Evolutionary conservation across 1,284 basidiomycete genomes (phyloP).

Genomic region (Trametes pubescens): DNA sequence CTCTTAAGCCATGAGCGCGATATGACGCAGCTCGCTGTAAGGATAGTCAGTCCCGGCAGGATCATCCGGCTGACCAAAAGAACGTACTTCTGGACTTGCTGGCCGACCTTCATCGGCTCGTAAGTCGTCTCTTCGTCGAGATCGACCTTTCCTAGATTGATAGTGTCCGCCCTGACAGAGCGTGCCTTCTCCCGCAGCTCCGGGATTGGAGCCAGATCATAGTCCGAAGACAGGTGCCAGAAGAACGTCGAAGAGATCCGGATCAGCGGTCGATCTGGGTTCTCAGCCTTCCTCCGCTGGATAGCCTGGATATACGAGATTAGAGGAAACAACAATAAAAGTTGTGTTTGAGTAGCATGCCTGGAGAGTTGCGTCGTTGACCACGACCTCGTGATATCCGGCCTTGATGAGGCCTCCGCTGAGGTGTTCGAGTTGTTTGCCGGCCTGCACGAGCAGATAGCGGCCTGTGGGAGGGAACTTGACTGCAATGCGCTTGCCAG

Average conservation of each 20-base stretch:
- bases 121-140: conserved; percentile 61
- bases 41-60: conserved; percentile 10
- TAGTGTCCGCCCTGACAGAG: conserved; percentile 47
- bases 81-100: conserved; percentile 83
- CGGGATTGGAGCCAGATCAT: conserved; percentile 71
- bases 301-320: conserved; percentile 61
- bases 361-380: conserved; percentile 79
- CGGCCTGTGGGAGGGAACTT: conserved; percentile 78
- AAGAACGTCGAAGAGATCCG: conserved; percentile 96
- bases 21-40: conserved; percentile 80
- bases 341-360: conserved; percentile 48
- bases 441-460: conserved; percentile 86
- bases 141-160: conserved; percentile 48
- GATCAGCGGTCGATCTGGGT: conserved; percentile 83
- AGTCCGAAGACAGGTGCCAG: conserved; percentile 91
- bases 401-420: conserved; percentile 89
- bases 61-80: background rate
- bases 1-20: conserved; percentile 69
- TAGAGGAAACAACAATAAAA: background rate
- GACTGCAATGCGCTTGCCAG: conserved; percentile 86
- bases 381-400: conserved; percentile 93
- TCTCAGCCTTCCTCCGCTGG: conserved; percentile 60
- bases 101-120: conserved; percentile 83
- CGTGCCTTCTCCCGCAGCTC: conserved; percentile 57
- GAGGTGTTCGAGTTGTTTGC: conserved; percentile 91